Base-by-base conservation (phyloP, 139 green algal species). In the Picochlorum sp. region DNA sequence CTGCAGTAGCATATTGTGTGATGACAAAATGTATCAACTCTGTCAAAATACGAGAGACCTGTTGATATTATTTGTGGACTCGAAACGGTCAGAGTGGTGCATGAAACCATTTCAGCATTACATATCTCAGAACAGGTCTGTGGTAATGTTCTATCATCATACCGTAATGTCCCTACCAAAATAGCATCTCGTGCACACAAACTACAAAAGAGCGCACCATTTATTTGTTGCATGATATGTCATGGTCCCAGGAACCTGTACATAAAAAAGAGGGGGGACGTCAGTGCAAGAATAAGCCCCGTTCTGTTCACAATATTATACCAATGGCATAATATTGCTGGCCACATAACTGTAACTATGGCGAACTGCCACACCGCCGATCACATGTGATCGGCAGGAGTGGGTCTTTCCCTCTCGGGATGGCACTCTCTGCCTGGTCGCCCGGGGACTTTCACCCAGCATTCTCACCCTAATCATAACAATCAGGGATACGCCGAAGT, bases 401-500 rank as follows among this genome's bases (percentile, higher is more conserved):
- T 70, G 80, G 90, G 88, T 91, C 89, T 84, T 94, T 74, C 86
- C 84, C 77, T 84, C 83, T 76, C 80, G 68, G 85, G 83, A 71
- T 89, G 88, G 88, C 87, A 96, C 91, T 97, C 75, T 97, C 91
- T 96, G 87, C 91, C 88, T 81, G 77, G 75, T 63, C 76, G 86
- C 86, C 90, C 91, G 90, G 91, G 89, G 91, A 97, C 90, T 97
- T 97, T 97, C 90, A 80, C 91, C 87, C 91, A 83, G 90, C 88
- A 76, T 55, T 37, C 62, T 16, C 14, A 61, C 7, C 23, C 20
- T 41, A 20, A 54, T 50, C 21, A 23, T 21, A 62, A 37, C 18
- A 57, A 23, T 15, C 18, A 62, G 4, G 21, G 23, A 61, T 9
- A 15, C 69, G 81, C 82, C 75, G 86, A 85, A 68, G 83, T 91